Evolutionary conservation across 2,329 filamentous ascomycete species (phyloP).

Genomic region (Talaromyces sp.): DNA sequence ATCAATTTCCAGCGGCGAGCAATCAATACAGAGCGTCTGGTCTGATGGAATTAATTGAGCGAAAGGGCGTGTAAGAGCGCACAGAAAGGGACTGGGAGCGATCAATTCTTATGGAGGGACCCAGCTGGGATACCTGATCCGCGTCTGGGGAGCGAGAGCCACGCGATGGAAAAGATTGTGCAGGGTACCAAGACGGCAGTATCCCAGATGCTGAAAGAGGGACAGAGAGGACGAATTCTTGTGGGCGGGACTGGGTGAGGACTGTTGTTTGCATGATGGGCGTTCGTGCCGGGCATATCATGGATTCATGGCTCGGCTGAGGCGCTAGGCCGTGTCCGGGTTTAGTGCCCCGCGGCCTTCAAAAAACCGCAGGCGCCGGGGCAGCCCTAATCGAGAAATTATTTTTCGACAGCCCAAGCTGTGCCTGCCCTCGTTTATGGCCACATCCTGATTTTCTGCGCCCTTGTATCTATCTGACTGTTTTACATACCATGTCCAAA

Average conservation of each 20-base stretch:
- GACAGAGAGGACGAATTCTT: background rate
- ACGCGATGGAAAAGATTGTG: background rate
- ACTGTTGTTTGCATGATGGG: slow-evolving; percentile 1
- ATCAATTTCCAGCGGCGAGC: background rate
- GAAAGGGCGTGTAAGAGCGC: background rate
- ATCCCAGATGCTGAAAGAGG: background rate
- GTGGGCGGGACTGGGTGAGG: background rate
- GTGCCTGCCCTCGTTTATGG: background rate
- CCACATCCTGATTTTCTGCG: background rate
- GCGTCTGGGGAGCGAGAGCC: background rate
- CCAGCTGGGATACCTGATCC: background rate
- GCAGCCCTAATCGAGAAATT: slow-evolving; percentile 10
- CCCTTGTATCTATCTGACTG: background rate
- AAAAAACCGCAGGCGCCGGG: slow-evolving; percentile 7
- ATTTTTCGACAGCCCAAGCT: background rate
- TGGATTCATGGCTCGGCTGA: background rate
- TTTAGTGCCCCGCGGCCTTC: slow-evolving; percentile 10
- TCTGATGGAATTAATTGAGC: background rate
- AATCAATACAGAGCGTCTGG: background rate
- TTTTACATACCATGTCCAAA: slow-evolving; percentile 52
- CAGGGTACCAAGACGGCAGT: background rate
- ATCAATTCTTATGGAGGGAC: background rate
- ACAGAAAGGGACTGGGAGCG: background rate
- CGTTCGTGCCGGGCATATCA: slow-evolving; percentile 9
- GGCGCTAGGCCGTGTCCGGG: slow-evolving; percentile 5